Base-by-base conservation (phyloP, 352 stramenopile genomes). In the Globisporangium cederbergense region DNA sequence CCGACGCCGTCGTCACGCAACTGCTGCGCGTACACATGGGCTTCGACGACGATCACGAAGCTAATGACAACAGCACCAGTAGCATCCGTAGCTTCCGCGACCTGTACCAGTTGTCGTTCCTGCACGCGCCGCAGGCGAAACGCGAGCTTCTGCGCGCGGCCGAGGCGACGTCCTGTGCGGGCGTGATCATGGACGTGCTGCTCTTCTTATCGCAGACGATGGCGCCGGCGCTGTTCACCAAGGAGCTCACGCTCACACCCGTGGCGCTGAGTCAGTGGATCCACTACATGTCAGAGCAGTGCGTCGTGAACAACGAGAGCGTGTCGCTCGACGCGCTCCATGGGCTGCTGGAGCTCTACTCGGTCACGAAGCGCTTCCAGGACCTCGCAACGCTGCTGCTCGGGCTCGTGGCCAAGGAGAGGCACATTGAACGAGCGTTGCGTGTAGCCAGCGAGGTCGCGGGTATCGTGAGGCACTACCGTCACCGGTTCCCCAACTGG, bases 21-120 rank as follows among this genome's bases (percentile, higher is more conserved):
- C 75, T 97, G 43, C 71, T 98, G 88, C 56, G 86, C 85, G 79
- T 97, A 70, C 95, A 89, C 25, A 72, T 94, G 20, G 91, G 82
- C 4, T 84, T 97, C 8, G 71, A 66, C n/a, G 16, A 50, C 14
- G 16, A 45, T 22, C n/a, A 28, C 20, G 28, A 46, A 5, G 14
- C 32, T 5, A 53, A 32, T 61, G 11, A 38, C 5, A 25, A 6
- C 9, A 40, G 16, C 25, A 58, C 81, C n/a, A 25, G 6, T 7
- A 40, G 16, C 25, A 58, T 83, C 22, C 69, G 70, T 53, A 70
- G 76, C 68, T 89, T 83, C 54, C 78, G 79, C 13, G 79, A 89
- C 47, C 61, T 91, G 22, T 89, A 81, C 57, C 60, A 70, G 36
- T 53, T 88, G 2, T 73, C 71, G 25, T 55, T 59, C 14, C 66